Evolutionary conservation across 257 asterid species (phyloP).

Genomic region (Gardenia jasminoides): DNA sequence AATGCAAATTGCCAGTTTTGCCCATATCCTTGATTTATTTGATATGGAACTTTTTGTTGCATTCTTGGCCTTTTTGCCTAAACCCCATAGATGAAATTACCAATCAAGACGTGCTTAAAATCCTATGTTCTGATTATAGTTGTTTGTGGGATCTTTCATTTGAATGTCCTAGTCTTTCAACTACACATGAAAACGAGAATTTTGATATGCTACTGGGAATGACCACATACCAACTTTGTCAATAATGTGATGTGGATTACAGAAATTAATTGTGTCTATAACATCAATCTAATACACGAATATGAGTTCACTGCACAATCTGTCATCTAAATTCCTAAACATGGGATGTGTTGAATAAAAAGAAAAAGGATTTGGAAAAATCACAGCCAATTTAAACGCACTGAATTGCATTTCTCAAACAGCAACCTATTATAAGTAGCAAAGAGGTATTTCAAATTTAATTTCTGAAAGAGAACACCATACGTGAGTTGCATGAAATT

Average conservation of each 20-base stretch:
- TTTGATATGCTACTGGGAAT: not conserved
- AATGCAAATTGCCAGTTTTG: not conserved
- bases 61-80: not conserved
- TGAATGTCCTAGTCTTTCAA: not conserved
- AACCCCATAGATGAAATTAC: not conserved
- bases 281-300: not conserved
- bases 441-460: not conserved
- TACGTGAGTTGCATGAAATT: constrained; percentile 96
- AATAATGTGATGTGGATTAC: not conserved
- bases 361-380: not conserved
- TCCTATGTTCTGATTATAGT: not conserved
- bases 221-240: not conserved
- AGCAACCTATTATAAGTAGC: not conserved
- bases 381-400: not conserved
- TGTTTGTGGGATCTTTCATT: not conserved
- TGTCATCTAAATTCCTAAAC: not conserved
- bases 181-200: not conserved
- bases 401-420: not conserved
- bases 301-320: not conserved
- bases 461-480: constrained; percentile 10
- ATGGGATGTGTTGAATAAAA: not conserved
- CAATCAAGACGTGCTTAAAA: not conserved
- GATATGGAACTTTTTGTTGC: not conserved
- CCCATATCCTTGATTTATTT: not conserved
- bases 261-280: not conserved